These are phyloP conservation scores for Lecanicillium sp. DNA, from an alignment of 2,329 filamentous ascomycete genomes.

Conservation along the genomic window DNA sequence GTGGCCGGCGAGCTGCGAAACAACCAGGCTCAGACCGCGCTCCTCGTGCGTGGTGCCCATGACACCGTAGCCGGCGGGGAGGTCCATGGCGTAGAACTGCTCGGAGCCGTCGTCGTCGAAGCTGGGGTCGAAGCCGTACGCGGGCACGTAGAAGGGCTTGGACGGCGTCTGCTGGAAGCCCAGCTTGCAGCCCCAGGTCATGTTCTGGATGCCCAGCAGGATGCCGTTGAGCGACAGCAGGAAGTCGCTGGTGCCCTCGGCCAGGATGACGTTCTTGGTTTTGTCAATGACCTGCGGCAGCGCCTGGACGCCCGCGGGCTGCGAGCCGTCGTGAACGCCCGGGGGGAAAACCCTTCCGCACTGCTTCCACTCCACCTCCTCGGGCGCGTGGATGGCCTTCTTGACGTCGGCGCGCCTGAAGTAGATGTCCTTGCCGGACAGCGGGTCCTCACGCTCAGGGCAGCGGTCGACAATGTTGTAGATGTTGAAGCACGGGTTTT, in stretches of 20 bases:
- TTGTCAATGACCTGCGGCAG: constrained; percentile 68
- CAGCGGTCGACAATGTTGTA: constrained; percentile 71
- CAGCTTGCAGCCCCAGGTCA: constrained; percentile 68
- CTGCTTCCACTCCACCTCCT: constrained; percentile 43
- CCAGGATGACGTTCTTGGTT: constrained; percentile 67
- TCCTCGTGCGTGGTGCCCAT: constrained; percentile 68
- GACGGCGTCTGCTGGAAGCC: constrained; percentile 60
- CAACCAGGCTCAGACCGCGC: constrained; percentile 66
- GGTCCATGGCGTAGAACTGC: constrained; percentile 32
- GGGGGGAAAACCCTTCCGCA: constrained; percentile 40
- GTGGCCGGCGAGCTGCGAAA: constrained; percentile 59
- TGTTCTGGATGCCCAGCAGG: constrained; percentile 68
- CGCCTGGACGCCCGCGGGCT: constrained; percentile 37
- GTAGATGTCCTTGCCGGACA: constrained; percentile 68
- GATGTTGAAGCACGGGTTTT: constrained; percentile 75
- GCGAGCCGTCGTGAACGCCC: constrained; percentile 42
- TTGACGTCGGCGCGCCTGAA: constrained; percentile 68
- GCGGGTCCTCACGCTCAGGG: constrained; percentile 61
- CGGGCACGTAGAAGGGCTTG: constrained; percentile 62
- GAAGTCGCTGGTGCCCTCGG: constrained; percentile 64
- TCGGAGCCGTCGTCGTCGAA: constrained; percentile 37
- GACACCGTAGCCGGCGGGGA: constrained; percentile 56
- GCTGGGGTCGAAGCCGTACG: constrained; percentile 15
- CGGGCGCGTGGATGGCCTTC: constrained; percentile 57
- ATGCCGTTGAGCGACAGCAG: constrained; percentile 64